Conservation (phyloP, 306 rosid genomes). For the Ochetophila trinervis region DNA sequence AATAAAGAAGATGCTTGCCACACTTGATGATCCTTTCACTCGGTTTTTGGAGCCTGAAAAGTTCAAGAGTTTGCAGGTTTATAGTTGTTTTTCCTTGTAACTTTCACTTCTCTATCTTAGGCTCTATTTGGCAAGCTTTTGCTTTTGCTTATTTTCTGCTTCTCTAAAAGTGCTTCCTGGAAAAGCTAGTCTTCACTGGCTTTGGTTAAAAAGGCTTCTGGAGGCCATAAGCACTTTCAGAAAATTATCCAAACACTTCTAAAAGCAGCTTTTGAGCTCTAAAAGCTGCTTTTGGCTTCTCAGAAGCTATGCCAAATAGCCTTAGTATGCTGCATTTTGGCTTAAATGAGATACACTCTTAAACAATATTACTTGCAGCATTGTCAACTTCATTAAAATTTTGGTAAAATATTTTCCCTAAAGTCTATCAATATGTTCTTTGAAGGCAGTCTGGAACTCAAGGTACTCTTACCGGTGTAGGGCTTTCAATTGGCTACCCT, state of each 20-base stretch:
- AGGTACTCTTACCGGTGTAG: conserved; percentile 92
- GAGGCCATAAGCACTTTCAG: too few species aligned
- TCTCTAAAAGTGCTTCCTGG: too few species aligned
- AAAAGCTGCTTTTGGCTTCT: too few species aligned
- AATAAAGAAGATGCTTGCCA: conserved; percentile 93
- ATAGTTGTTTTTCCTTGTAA: conserved; percentile 25
- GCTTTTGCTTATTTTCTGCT: too few species aligned
- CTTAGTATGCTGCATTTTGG: conserved; percentile 23
- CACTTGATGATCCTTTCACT: conserved; percentile 90
- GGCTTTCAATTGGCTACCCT: conserved; percentile 89
- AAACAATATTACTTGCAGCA: background rate
- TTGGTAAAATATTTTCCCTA: conserved; percentile 25
- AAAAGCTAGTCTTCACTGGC: too few species aligned
- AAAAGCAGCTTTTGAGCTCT: too few species aligned
- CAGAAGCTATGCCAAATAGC: too few species aligned
- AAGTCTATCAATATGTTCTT: conserved; percentile 44
- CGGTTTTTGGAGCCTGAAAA: conserved; percentile 92
- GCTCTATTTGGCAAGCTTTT: too few species aligned
- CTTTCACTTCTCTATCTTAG: conserved; percentile 1
- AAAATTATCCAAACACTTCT: too few species aligned
- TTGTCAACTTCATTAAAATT: conserved; percentile 21
- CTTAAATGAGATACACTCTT: conserved; percentile 14
- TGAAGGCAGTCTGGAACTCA: conserved; percentile 99
- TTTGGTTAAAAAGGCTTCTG: too few species aligned
- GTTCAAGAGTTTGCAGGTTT: conserved; percentile 86